These are phyloP conservation scores for Apiotrichum siamense DNA, from an alignment of 1,284 basidiomycete species.

Conservation along the genomic window DNA sequence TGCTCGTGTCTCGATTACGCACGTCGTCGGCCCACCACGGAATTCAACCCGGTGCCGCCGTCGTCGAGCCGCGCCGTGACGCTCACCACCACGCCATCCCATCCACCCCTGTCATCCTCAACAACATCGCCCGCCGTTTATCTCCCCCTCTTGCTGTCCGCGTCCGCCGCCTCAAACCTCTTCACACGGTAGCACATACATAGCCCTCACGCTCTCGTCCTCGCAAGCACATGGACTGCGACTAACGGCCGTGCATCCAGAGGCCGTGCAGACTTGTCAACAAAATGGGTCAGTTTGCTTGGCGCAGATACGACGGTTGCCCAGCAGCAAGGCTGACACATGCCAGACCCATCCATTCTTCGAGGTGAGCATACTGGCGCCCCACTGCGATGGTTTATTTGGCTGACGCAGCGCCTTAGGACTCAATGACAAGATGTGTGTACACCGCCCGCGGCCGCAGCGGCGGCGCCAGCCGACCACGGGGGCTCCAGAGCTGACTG, in stretches of 20 bases:
- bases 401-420: constrained; percentile 20
- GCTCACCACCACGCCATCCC: too few species aligned
- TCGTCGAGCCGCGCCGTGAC: too few species aligned
- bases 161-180: not conserved
- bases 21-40: too few species aligned
- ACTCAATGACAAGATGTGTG: constrained; percentile 48
- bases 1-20: too few species aligned
- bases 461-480: too few species aligned
- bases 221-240: not conserved
- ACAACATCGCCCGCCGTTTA: not conserved
- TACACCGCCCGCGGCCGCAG: not conserved
- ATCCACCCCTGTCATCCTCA: too few species aligned
- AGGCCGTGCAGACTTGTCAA: not conserved
- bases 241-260: not conserved
- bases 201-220: too few species aligned
- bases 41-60: too few species aligned
- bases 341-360: constrained; percentile 35
- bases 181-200: too few species aligned
- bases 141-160: not conserved
- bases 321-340: not conserved
- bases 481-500: not conserved
- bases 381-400: not conserved
- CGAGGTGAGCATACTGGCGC: constrained; percentile 25
- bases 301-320: not conserved
- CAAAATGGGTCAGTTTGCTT: constrained; percentile 11